Percentiles rank a stretch among this genome's conserved stretches.
phyloP scores from a whole-genome alignment of 2,329 filamentous ascomycete genomes.

The Nemania sp. region DNA sequence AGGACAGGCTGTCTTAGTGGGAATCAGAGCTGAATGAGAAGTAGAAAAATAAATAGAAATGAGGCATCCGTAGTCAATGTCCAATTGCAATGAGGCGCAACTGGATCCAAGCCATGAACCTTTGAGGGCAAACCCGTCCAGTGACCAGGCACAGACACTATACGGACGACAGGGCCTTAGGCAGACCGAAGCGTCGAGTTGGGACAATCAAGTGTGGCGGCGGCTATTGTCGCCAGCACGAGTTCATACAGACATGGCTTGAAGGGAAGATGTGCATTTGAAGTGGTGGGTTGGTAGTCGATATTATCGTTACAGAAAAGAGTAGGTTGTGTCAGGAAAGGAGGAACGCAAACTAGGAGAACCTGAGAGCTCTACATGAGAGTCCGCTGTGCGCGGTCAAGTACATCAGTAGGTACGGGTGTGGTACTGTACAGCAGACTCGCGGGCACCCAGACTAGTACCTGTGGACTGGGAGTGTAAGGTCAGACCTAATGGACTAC shows the following conservation, averaged over 20 bases:
- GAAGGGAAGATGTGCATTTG: conserved; percentile 5
- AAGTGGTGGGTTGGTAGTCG: conserved; percentile 4
- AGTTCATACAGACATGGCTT: conserved; percentile 24
- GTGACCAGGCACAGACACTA: too few relatives aligned
- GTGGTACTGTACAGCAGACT: conserved; percentile 10
- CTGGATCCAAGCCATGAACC: conserved; percentile 23
- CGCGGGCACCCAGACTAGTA: neutral
- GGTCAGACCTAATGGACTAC: too few relatives aligned
- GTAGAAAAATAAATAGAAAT: conserved; percentile 27
- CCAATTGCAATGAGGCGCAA: conserved; percentile 38
- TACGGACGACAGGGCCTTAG: neutral
- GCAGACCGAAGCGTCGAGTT: conserved; percentile 3
- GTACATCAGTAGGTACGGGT: conserved; percentile 2
- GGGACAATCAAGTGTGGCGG: conserved; percentile 13
- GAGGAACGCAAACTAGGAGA: conserved; percentile 23
- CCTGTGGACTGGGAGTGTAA: neutral
- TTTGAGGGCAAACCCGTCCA: too few relatives aligned
- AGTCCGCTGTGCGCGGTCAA: conserved; percentile 15
- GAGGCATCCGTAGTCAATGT: conserved; percentile 31
- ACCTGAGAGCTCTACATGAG: conserved; percentile 24
- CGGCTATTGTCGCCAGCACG: conserved; percentile 23
- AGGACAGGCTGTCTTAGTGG: conserved; percentile 1
- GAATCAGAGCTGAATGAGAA: conserved; percentile 2
- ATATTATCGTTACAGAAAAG: conserved; percentile 16
- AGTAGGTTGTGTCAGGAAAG: conserved; percentile 21